Evolutionary conservation across 768 basidiomycete genomes (phyloP).

Genomic region (Tubosaeta sp.): DNA sequence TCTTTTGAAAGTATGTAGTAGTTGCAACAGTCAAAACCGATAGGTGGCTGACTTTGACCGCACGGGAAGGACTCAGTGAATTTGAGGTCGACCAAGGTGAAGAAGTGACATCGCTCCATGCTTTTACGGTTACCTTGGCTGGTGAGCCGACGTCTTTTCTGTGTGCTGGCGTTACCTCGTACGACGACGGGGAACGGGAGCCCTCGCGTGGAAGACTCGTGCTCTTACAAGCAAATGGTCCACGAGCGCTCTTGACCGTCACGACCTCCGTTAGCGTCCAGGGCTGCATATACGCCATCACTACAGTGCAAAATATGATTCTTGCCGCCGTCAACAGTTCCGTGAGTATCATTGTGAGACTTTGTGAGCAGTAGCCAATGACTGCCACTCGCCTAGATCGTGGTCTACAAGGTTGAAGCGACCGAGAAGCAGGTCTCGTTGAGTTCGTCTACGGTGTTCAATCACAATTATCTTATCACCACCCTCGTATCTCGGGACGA

Average conservation of each 20-base stretch:
- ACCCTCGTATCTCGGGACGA: conserved; percentile 55
- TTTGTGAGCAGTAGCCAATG: not conserved
- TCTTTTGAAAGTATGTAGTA: conserved; percentile 55
- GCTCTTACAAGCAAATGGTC: conserved; percentile 39
- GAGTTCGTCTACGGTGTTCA: conserved; percentile 54
- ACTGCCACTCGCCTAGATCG: conserved; percentile 35
- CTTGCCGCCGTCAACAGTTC: conserved; percentile 73
- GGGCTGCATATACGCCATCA: conserved; percentile 71
- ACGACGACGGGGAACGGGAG: conserved; percentile 42
- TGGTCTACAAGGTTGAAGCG: conserved; percentile 40
- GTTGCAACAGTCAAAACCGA: not conserved
- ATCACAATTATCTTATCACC: conserved; percentile 78
- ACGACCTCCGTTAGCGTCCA: conserved; percentile 43
- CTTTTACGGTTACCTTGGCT: conserved; percentile 25
- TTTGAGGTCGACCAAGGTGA: conserved; percentile 43
- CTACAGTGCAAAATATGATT: conserved; percentile 45
- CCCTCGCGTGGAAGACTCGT: conserved; percentile 58
- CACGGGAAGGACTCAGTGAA: conserved; percentile 23
- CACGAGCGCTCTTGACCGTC: conserved; percentile 24
- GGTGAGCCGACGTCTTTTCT: conserved; percentile 39
- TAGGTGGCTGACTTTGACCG: conserved; percentile 1
- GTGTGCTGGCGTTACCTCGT: conserved; percentile 46
- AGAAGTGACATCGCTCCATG: conserved; percentile 54
- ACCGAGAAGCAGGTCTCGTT: conserved; percentile 31
- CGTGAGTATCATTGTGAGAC: conserved; percentile 39